Evolutionary conservation across 2,329 filamentous ascomycete species (phyloP), one percentile per base, ranked within the genome.

Genomic region (Magnaporthiopsis poae): DNA sequence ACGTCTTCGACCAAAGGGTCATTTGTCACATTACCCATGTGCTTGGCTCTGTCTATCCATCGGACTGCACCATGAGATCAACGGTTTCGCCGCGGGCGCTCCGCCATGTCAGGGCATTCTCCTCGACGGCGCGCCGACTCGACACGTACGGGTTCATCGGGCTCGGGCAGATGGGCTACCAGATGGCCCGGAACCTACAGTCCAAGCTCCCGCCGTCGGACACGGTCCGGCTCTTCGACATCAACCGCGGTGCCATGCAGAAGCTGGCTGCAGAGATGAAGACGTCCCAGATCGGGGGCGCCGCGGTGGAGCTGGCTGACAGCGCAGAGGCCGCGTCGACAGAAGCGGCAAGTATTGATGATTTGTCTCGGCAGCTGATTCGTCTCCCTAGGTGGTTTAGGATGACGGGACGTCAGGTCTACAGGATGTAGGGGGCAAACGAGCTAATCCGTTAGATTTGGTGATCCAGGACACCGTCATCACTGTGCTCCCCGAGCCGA

Each of bases 401-500:
- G 5, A 31, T 31, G 31, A 31, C 31, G 31, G 31, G 31, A 31
- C 3, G 3, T 3, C 31, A 5, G 31, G 27, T 27, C 27, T 27
- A 8, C 35, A 36, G 12, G 35, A 36, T 8, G 12, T 36, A n/a
- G 31, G 31, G 2, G 35, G 35, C 35, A 36, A 36, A 8, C 35
- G 8, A 36, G 35, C 31, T 31, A 31, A 31, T 31, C 31, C 31
- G 31, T 31, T 31, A 4, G 31, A 25, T 36, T 64, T 60, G 31
- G 8, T 56, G 63, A 68, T 68, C 66, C 71, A 97, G 94, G 89
- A 93, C 78, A 90, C 87, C 36, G 87, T 96, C 69, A 87, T 99
- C 66, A 96, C 93, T 15, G 92, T 92, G 68, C 85, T 99, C 1
- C 95, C 95, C 0, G 92, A 96, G 72, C 92, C 94, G 1, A 84